Evolutionary conservation across 2,329 filamentous ascomycete species (phyloP), one percentile per base, ranked within the genome.

Genomic region (Parascedosporium putredinis): DNA sequence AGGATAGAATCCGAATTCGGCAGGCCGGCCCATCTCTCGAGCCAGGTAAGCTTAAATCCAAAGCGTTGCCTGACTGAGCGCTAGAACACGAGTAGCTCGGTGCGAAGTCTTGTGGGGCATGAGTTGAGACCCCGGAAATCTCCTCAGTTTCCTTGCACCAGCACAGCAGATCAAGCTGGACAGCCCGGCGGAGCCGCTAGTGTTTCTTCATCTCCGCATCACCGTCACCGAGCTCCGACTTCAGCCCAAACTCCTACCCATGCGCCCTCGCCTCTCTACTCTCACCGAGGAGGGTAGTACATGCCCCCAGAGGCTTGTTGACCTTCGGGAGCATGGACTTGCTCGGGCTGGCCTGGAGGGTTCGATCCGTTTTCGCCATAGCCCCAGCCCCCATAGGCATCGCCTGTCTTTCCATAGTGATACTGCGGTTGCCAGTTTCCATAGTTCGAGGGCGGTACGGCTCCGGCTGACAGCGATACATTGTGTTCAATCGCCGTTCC

Each of bases 371-470:
- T 52, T 14, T 63, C 60, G 5, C 60, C 60, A 45, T 67, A 67
- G 36, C 55, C 57, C 66, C 68, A 71, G n/a, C 57, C 61, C 10
- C 60, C 60, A 53, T 68, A 73, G 2, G 60, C 52, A 3, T 67
- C 69, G 24, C 53, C 52, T n/a, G 60, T 57, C 54, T 65, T 71
- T 23, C 63, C 49, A 54, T 71, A 73, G n/a, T 66, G 57, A 47
- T 71, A 72, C 24, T 67, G 61, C 43, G 71, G 69, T 29, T 69
- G 67, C 74, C 74, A 76, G 16, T 63, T 52, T 9, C 65, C 61
- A 52, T 72, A 73, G 31, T 57, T 61, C 5, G 67, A 53, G 12
- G 67, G 55, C 3, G 68, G 63, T 4, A 63, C 60, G 10, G 64
- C 60, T 2, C 64, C 69, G 1, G 68, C 61, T 1, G 70, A 67